Evolutionary conservation across 2,329 filamentous ascomycete genomes (phyloP), one percentile per base, ranked within the genome.

Genomic region (Pseudocercospora macadamiae): DNA sequence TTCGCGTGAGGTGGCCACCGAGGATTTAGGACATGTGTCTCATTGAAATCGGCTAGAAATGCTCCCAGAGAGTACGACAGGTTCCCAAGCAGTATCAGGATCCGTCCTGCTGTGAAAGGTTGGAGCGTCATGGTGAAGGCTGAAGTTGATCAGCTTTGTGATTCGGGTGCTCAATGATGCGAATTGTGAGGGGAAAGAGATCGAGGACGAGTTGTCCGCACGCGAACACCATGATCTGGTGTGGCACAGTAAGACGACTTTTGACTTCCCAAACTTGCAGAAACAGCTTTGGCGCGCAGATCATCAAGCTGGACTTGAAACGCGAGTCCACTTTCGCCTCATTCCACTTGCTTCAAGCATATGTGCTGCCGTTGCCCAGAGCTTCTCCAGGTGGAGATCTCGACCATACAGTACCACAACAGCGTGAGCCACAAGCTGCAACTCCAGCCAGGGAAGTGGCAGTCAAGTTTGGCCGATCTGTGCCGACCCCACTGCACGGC

Each of bases 1-100:
- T 76, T 75, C 4, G 79, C 80, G 66, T 83, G 80, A 0, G 79
- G 78, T 1, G 79, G 75, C 80, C 80, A 83, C 52, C 68, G 66
- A 0, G 79, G 78, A 64, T 83, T 82, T 53, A 72, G 70, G 59
- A 82, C 71, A 69, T 81, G 79, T 1, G 79, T 80, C 53, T 78
- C 70, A 63, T 68, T 74, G 65, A 66, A 75, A 59, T 75, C 73
- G 28, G 37, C 49, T 14, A 60, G 26, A 48, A 72, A 76, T 23
- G 71, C 68, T n/a, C 71, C 74, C 39, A 69, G 53, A 26, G 63
- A 57, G 55, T 73, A 74, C 36, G 67, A 28, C 3, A 75, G 62
- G 47, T 72, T 73, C 23, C 67, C 65, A 25, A 75, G 56, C 23
- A 68, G 54, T 34, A 76, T 67, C 55, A 74, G 60, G 36, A 56